phyloP scores from a whole-genome alignment of 176 grass and related monocot species.

The Musa itinerans region DNA sequence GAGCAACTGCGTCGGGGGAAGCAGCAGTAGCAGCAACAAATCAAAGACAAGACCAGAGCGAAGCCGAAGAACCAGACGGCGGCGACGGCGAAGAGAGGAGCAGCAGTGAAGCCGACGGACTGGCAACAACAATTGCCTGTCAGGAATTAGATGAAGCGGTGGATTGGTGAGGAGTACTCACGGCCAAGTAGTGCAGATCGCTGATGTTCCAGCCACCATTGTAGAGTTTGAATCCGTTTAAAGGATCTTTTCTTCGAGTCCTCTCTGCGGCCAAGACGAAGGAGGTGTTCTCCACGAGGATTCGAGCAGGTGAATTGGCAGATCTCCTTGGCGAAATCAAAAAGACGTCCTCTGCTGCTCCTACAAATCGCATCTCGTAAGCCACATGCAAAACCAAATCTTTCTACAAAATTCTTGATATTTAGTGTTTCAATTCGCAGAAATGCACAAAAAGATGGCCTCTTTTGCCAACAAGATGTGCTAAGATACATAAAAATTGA shows the following conservation, averaged over 20 bases:
- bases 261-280: conserved; percentile 52
- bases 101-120: conserved; percentile 72
- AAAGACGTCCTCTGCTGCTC: not conserved
- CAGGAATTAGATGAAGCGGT: not conserved
- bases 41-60: conserved; percentile 28
- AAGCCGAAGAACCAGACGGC: conserved; percentile 47
- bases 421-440: not conserved
- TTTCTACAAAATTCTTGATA: no score
- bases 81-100: conserved; percentile 44
- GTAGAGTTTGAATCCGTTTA: conserved; percentile 53
- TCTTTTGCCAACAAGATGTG: no score
- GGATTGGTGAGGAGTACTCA: conserved; percentile 27
- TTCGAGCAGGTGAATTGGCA: conserved; percentile 2
- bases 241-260: conserved; percentile 71
- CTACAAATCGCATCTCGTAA: not conserved
- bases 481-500: no score
- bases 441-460: not conserved
- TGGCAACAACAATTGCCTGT: conserved; percentile 16
- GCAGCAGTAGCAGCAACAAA: conserved; percentile 39
- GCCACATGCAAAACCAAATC: not conserved
- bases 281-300: conserved; percentile 25
- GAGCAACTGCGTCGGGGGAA: conserved; percentile 14
- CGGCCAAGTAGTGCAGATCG: conserved; percentile 60
- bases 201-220: conserved; percentile 91
- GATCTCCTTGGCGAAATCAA: not conserved